phyloP scores from a whole-genome alignment of 2,329 filamentous ascomycete genomes.

The Neonectria sp. region DNA sequence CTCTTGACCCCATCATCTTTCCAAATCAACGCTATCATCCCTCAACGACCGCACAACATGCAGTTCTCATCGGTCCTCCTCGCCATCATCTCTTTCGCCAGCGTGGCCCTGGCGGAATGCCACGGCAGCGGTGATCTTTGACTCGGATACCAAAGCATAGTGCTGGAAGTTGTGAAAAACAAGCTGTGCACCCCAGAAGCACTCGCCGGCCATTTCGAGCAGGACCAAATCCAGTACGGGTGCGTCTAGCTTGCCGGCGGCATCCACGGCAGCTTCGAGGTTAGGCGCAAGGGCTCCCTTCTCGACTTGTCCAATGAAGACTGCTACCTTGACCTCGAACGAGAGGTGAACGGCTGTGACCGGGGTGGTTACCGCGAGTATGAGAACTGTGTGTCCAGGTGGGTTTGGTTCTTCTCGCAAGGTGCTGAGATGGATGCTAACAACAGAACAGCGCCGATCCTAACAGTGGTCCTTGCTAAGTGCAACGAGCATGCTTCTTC shows the following conservation, averaged over 20 bases:
- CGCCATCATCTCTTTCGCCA: neutral
- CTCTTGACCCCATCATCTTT: neutral
- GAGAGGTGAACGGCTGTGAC: neutral
- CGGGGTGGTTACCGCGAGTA: neutral
- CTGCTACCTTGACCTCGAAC: neutral
- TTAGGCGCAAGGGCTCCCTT: neutral
- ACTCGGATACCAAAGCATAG: neutral
- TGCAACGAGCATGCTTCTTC: neutral
- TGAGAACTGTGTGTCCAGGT: neutral
- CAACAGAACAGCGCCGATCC: neutral
- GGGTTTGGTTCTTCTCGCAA: neutral
- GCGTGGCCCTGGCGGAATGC: neutral
- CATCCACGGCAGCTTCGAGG: neutral
- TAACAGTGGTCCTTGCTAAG: neutral
- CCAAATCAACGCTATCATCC: neutral
- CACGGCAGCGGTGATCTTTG: neutral
- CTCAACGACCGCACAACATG: neutral
- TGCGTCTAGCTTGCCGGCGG: neutral
- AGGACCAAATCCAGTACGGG: neutral
- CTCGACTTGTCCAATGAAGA: neutral
- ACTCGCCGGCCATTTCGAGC: neutral
- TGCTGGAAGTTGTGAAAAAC: neutral
- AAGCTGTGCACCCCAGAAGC: neutral
- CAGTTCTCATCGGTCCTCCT: neutral
- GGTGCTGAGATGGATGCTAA: neutral